Evolutionary conservation across 1,284 basidiomycete species (phyloP).

Genomic region (Ganoderma leucocontextum): DNA sequence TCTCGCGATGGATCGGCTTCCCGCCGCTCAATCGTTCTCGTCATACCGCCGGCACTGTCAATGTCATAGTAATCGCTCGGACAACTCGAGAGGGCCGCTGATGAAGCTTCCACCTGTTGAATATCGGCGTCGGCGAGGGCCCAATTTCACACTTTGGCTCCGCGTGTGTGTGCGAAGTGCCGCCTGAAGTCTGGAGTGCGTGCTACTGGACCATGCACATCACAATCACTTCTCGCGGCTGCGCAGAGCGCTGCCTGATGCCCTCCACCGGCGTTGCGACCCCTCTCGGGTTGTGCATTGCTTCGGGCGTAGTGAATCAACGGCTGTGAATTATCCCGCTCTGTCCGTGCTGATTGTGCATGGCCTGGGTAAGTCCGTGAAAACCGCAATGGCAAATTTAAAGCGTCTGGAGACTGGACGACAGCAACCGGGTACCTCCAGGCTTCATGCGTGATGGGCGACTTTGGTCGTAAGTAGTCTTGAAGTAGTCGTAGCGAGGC

Average conservation of each 20-base stretch:
- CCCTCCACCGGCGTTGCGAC: conserved; percentile 3
- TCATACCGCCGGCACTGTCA: conserved; percentile 20
- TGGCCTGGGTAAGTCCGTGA: neutral
- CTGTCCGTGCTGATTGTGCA: conserved; percentile 11
- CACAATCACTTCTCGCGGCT: conserved; percentile 18
- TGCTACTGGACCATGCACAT: conserved; percentile 1
- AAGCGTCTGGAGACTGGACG: neutral
- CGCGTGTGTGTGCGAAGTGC: neutral
- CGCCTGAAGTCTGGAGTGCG: neutral
- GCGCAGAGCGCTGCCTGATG: conserved; percentile 20
- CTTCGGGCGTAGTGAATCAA: conserved; percentile 6
- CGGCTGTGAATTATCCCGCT: neutral
- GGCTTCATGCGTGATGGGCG: conserved; percentile 6
- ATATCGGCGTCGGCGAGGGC: neutral
- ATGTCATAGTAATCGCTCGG: conserved; percentile 6
- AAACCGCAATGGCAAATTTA: neutral
- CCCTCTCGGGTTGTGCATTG: conserved; percentile 6
- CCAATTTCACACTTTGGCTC: neutral
- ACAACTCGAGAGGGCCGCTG: neutral
- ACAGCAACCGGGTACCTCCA: conserved; percentile 3
- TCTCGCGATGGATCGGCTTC: neutral
- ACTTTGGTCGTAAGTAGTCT: neutral
- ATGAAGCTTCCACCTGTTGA: too few relatives aligned
- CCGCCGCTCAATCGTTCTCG: conserved; percentile 1
- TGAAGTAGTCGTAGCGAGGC: neutral